Evolutionary conservation across 441 rosid species (phyloP).

Genomic region (Metrosideros polymorpha): DNA sequence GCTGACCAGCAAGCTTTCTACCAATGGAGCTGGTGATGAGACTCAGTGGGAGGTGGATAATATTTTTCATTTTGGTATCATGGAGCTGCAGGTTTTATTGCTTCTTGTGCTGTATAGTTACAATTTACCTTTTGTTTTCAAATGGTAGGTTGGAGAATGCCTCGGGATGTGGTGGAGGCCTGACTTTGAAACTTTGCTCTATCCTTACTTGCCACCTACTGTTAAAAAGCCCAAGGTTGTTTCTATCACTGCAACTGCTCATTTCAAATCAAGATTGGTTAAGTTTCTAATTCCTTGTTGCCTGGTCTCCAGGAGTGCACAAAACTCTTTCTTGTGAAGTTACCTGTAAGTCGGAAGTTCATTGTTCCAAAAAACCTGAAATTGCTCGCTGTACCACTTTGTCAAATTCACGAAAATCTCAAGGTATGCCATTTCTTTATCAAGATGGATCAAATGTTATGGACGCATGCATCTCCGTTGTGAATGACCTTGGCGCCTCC

Average conservation of each 20-base stretch:
- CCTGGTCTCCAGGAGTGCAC: conserved; percentile 44
- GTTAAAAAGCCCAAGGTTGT: conserved; percentile 60
- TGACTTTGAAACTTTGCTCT: conserved; percentile 53
- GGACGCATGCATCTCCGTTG: background rate
- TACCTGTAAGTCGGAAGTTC: conserved; percentile 48
- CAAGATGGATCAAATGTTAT: background rate
- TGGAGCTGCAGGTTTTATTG: background rate
- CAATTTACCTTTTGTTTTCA: background rate
- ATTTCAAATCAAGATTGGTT: background rate
- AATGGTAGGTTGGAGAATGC: conserved; percentile 57
- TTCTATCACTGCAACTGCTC: background rate
- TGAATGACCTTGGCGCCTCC: background rate
- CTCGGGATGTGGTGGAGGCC: conserved; percentile 90
- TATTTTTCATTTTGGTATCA: background rate
- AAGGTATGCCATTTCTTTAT: conserved; percentile 28
- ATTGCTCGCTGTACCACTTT: conserved; percentile 74
- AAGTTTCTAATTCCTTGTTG: background rate
- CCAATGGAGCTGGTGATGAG: conserved; percentile 19
- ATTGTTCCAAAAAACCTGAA: conserved; percentile 64
- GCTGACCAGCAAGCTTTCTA: conserved; percentile 55
- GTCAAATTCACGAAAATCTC: conserved; percentile 60
- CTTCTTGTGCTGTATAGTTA: background rate
- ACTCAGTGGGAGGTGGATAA: conserved; percentile 53
- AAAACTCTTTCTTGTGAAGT: conserved; percentile 65
- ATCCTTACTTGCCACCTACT: conserved; percentile 56